Evolutionary conservation across 495 filamentous ascomycete species (phyloP), one percentile per base, ranked within the genome.

Genomic region (Xylaria palmicola): DNA sequence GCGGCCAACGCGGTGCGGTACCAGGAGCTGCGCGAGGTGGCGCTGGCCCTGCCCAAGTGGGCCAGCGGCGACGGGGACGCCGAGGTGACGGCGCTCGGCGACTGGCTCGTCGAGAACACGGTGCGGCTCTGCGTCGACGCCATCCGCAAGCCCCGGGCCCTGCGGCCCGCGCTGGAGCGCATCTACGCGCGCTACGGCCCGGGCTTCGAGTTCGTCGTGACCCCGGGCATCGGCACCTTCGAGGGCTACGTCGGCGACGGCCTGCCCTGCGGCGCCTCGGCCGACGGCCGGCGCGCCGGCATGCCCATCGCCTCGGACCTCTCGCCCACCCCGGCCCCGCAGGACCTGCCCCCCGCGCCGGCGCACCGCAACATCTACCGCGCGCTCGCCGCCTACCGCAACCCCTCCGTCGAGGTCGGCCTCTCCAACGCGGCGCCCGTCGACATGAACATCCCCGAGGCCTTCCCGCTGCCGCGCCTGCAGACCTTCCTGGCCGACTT

Each of bases 251-350:
- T 68, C 0, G 65, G 65, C 57, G 65, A 68, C 30, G 65, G 65
- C 4, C 10, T 62, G 2, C 22, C 30, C 10, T 68, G 58, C 50
- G 65, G 65, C 3, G 65, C 65, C 4, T 68, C 62, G 0, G 65
- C 65, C 7, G 65, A 68, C 27, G 65, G 65, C n/a, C 57, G 65
- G 1, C 52, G 65, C 6, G 59, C n/a, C 51, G 54, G 53, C 3
- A 62, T 68, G 65, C 65, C 65, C 43, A 65, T 68, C 43, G 65
- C 65, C 3, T 68, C 65, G 5, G 65, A 68, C 50, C 53, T 68
- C 40, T 68, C 65, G 19, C 62, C 65, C 26, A 45, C 59, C 12
- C 56, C 66, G 17, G 58, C 15, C 1, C 45, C 57, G 12, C 57
- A 60, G 34, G 57, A 60, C 8, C 43, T 62, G 0, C 52, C 60